Evolutionary conservation across 805 yeast species (phyloP), one percentile per base, ranked within the genome.

Genomic region (Hanseniaspora clermontiae): DNA sequence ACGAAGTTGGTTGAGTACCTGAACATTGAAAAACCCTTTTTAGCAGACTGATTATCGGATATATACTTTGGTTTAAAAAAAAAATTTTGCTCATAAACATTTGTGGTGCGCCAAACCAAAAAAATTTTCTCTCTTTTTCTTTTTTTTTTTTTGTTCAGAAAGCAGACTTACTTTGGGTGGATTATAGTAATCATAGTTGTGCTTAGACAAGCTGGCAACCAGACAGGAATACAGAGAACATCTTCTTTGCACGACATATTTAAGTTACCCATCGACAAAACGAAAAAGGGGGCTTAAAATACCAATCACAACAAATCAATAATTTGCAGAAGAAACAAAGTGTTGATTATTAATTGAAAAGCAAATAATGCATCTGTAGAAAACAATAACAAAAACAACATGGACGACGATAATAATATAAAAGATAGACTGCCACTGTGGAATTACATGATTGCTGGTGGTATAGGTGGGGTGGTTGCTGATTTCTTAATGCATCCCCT

Each of bases 401-500:
- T 45, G 48, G 15, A 17, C 11, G 47, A 43, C 15, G 34, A 11
- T 31, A 31, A 29, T 5, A 29, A 7, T 29, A 45, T n/a, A n/a
- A 31, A 31, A 37, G 45, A 40, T 10, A 43, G 46, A 38, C 43
- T 43, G 4, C 77, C 84, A 6, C 68, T 84, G 27, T 47, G 77
- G 60, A 75, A 78, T 64, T 80, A 88, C 65, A 74, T 88, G 74
- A 56, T 89, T 42, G 96, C 97, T 0, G 98, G 98, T 43, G 97
- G 95, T 0, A 70, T 91, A 50, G 98, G 98, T 8, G 98, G 97
- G 0, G 82, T 87, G 55, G 79, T 90, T 40, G 97, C 97, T 14
- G 98, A 91, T 64, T 77, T 93, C 1, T 72, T 80, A 34, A 93
- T 93, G 97, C 97, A 93, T 69, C 90, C 97, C 0, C 71, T 93